Evolutionary conservation across 202 grass and related monocot species (phyloP).

Genomic region (Hordeum pubiflorum): DNA sequence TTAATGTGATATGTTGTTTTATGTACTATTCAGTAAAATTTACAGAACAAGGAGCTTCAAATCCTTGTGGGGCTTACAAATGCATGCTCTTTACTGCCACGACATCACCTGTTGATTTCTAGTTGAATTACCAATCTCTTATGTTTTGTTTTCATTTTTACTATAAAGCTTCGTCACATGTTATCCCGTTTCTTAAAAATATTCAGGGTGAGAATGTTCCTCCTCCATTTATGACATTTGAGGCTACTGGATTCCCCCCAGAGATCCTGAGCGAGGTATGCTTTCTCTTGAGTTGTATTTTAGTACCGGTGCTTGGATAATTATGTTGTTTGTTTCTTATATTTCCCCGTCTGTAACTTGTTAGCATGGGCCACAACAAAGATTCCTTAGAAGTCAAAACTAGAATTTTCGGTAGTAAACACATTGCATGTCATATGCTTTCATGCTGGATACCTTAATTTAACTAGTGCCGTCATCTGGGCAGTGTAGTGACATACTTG

Average conservation of each 20-base stretch:
- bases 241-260: conserved; percentile 76
- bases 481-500: conserved; percentile 59
- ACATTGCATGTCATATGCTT: conserved; percentile 32
- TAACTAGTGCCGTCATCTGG: conserved; percentile 42
- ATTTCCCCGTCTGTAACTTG: conserved; percentile 7
- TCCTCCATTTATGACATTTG: conserved; percentile 96
- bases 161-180: conserved; percentile 16
- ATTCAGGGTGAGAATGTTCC: conserved; percentile 87
- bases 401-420: conserved; percentile 26
- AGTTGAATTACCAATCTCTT: not conserved
- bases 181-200: conserved; percentile 25
- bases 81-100: conserved; percentile 21
- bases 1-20: not conserved
- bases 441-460: conserved; percentile 36
- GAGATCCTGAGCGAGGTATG: conserved; percentile 91
- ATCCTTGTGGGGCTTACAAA: not conserved
- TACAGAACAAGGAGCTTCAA: not conserved
- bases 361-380: not conserved
- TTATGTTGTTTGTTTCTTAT: not conserved
- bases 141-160: conserved; percentile 6
- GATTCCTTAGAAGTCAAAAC: conserved; percentile 1
- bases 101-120: conserved; percentile 9
- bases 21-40: not conserved
- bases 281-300: conserved; percentile 20
- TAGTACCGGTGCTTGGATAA: not conserved